Percentiles rank a stretch among this genome's conserved stretches.
phyloP scores from a whole-genome alignment of 768 basidiomycete genomes.

The Pisolithus tinctorius region DNA sequence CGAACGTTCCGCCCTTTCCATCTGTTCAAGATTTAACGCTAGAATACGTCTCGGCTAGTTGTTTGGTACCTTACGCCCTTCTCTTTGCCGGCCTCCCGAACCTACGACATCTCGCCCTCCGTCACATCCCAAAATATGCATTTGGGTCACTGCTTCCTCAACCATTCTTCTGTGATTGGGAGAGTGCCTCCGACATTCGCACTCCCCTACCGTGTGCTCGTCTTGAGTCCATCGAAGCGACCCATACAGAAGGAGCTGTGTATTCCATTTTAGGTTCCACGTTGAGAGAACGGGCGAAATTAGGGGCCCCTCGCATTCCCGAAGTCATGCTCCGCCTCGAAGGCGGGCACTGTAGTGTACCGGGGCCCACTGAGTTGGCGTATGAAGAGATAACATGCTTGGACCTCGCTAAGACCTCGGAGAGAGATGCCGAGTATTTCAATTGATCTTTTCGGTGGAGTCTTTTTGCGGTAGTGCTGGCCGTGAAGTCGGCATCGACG shows the following conservation, averaged over 20 bases:
- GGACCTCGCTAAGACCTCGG: constrained; percentile 2
- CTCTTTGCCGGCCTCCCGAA: constrained; percentile 13
- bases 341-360: constrained; percentile 10
- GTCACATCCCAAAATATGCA: constrained; percentile 10
- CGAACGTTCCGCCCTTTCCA: constrained; percentile 27
- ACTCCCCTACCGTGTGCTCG: constrained; percentile 10
- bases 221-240: constrained; percentile 5
- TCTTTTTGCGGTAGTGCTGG: not conserved
- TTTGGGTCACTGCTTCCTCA: constrained; percentile 14
- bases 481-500: not conserved
- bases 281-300: constrained; percentile 11
- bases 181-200: constrained; percentile 5
- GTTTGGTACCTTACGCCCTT: constrained; percentile 12
- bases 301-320: constrained; percentile 19
- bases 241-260: constrained; percentile 13
- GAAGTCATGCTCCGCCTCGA: constrained; percentile 26
- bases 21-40: constrained; percentile 31
- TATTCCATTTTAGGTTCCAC: constrained; percentile 6
- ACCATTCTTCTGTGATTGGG: constrained; percentile 7
- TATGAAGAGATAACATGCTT: constrained; percentile 4
- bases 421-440: not conserved
- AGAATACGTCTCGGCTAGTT: constrained; percentile 29
- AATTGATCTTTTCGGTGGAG: not conserved
- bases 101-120: constrained; percentile 16
- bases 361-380: constrained; percentile 4